These are phyloP conservation scores for Trametes polyzona DNA, from an alignment of 1,284 basidiomycete genomes.

Conservation along the genomic window DNA sequence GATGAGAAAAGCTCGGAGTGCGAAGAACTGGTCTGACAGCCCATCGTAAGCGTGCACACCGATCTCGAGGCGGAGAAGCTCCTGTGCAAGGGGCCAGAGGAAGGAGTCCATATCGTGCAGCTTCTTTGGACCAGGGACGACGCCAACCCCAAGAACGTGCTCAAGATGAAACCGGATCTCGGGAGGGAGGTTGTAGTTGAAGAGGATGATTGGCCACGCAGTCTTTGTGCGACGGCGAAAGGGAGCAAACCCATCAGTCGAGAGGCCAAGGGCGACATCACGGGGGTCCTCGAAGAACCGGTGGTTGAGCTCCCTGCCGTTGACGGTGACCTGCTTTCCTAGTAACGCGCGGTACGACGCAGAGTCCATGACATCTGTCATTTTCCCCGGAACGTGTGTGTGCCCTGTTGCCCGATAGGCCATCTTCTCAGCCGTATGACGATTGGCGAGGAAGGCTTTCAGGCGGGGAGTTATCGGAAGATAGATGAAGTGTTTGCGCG, in stretches of 20 bases:
- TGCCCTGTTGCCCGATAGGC: conserved; percentile 24
- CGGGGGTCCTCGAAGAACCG: conserved; percentile 29
- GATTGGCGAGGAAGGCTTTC: conserved; percentile 8
- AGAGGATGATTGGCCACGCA: conserved; percentile 45
- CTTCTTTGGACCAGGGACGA: conserved; percentile 48
- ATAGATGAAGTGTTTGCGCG: conserved; percentile 22
- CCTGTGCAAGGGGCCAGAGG: conserved; percentile 41
- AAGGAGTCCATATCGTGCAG: conserved; percentile 47
- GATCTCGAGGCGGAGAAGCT: conserved; percentile 39
- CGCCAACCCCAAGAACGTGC: conserved; percentile 40
- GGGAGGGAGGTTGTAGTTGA: conserved; percentile 46
- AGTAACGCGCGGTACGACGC: conserved; percentile 12
- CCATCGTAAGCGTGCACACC: conserved; percentile 43
- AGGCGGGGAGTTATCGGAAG: conserved; percentile 26
- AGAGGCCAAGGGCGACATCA: too few species aligned
- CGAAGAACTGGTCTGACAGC: conserved; percentile 29
- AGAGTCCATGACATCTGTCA: conserved; percentile 29
- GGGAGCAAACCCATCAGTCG: conserved; percentile 42
- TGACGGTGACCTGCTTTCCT: conserved; percentile 14
- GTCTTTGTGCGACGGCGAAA: conserved; percentile 42
- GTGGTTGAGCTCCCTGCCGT: conserved; percentile 14
- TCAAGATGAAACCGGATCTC: too few species aligned
- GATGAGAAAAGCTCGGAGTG: conserved; percentile 43
- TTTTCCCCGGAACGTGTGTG: conserved; percentile 5
- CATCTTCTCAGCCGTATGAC: conserved; percentile 18